Evolutionary conservation across 2,329 filamentous ascomycete genomes (phyloP).

Genomic region (Rutstroemia sp.): DNA sequence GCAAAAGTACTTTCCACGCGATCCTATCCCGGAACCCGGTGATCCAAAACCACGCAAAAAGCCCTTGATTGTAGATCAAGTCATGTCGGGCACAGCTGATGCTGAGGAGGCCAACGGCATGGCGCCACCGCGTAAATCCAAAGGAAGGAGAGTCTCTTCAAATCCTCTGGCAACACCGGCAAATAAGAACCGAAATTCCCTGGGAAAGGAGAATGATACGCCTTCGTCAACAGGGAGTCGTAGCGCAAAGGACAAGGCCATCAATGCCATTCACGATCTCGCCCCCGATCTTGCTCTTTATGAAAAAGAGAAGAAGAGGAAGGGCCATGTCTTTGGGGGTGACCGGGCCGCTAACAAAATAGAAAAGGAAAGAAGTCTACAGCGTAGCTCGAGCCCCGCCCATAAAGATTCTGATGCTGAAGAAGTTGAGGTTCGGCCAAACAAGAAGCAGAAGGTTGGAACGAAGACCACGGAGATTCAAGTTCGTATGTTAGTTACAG

Average conservation of each 20-base stretch:
- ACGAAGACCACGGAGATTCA: slow-evolving; percentile 56
- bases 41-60: slow-evolving; percentile 40
- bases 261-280: slow-evolving; percentile 66
- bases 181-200: slow-evolving; percentile 39
- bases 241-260: slow-evolving; percentile 80
- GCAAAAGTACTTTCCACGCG: slow-evolving; percentile 53
- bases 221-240: slow-evolving; percentile 71
- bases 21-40: slow-evolving; percentile 35
- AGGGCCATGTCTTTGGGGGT: slow-evolving; percentile 50
- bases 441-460: slow-evolving; percentile 49
- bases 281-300: slow-evolving; percentile 84
- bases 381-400: slow-evolving; percentile 33
- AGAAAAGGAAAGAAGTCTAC: slow-evolving; percentile 39
- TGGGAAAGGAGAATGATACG: slow-evolving; percentile 77
- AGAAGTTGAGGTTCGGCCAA: slow-evolving; percentile 40
- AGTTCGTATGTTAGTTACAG: slow-evolving; percentile 74
- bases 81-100: slow-evolving; percentile 4
- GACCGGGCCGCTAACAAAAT: slow-evolving; percentile 53
- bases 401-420: slow-evolving; percentile 23
- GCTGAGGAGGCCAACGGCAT: slow-evolving; percentile 18
- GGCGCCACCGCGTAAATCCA: slow-evolving; percentile 4
- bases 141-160: slow-evolving; percentile 8
- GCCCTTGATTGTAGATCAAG: slow-evolving; percentile 38
- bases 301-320: slow-evolving; percentile 85
- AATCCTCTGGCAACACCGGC: slow-evolving; percentile 42